Percentiles rank a stretch among this genome's conserved stretches.
phyloP scores from a whole-genome alignment of 495 filamentous ascomycete species.

The Talaromyces liani region DNA sequence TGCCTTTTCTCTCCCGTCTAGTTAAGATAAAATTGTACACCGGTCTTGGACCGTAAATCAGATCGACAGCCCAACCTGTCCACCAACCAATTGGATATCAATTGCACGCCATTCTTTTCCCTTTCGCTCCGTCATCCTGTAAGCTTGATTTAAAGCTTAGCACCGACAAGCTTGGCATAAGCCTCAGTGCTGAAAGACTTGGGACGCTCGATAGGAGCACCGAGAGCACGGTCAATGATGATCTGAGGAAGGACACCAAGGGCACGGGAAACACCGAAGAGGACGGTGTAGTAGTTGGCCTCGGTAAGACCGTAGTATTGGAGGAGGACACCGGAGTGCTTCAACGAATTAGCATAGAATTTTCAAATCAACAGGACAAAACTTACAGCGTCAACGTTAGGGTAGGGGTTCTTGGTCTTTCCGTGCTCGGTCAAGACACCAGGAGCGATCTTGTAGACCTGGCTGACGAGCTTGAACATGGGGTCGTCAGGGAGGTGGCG shows the following conservation, averaged over 20 bases:
- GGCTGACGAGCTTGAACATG: conserved; percentile 99
- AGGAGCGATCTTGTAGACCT: conserved; percentile 99
- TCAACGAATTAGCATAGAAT: conserved; percentile 19
- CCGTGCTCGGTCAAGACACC: conserved; percentile 97
- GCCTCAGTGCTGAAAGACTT: conserved; percentile 98
- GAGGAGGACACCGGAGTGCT: conserved; percentile 94
- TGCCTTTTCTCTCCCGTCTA: conserved; percentile 21
- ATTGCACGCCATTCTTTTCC: not conserved
- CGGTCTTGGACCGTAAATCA: not conserved
- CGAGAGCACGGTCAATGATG: conserved; percentile 98
- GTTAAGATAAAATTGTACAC: conserved; percentile 21
- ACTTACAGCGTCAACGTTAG: conserved; percentile 61
- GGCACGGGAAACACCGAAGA: conserved; percentile 96
- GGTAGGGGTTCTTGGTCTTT: conserved; percentile 94
- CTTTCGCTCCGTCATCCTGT: not conserved
- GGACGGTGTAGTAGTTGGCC: conserved; percentile 98
- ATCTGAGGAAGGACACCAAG: conserved; percentile 97
- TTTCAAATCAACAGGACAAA: conserved; percentile 26
- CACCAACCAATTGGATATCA: not conserved
- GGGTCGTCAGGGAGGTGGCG: conserved; percentile 88
- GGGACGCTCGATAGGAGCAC: conserved; percentile 61
- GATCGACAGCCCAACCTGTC: not conserved
- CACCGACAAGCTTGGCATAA: conserved; percentile 87
- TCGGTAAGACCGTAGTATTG: conserved; percentile 99
- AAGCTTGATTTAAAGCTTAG: conserved; percentile 64